Conservation (phyloP, 495 filamentous ascomycete species). For the Trichoderma erinaceum region DNA sequence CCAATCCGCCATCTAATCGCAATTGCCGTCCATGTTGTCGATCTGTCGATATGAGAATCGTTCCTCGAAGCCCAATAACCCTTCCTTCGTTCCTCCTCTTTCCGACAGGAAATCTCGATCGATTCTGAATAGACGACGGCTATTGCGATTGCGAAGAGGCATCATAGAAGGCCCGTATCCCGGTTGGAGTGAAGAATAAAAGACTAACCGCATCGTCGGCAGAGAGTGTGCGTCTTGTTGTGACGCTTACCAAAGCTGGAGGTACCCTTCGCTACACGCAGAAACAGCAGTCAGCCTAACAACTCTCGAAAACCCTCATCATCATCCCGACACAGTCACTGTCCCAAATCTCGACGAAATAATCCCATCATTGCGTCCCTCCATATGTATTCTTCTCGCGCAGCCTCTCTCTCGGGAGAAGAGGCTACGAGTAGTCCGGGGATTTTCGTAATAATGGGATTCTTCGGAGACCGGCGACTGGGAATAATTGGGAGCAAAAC, state of each 20-base stretch:
- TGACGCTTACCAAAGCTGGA: conserved; percentile 97
- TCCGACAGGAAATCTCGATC: conserved; percentile 9
- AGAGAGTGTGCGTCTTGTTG: conserved; percentile 99
- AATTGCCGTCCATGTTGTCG: conserved; percentile 10
- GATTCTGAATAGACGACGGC: not conserved
- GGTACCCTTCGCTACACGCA: conserved; percentile 71
- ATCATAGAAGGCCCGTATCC: not conserved
- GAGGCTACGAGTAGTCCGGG: not conserved
- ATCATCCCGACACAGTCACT: not conserved
- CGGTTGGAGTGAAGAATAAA: conserved; percentile 13
- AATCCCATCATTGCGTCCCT: not conserved
- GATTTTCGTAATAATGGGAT: not conserved
- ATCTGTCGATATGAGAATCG: conserved; percentile 5
- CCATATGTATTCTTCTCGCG: not conserved
- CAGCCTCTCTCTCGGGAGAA: not conserved
- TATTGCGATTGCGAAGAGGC: not conserved
- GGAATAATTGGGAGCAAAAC: conserved; percentile 20
- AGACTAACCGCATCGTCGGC: conserved; percentile 94
- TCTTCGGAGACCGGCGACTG: not conserved
- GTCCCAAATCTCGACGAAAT: not conserved
- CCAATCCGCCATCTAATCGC: conserved; percentile 13
- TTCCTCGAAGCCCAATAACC: not conserved
- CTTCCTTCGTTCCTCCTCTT: not conserved
- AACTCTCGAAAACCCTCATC: too few relatives aligned
- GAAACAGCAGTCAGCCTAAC: conserved; percentile 9